Evolutionary conservation across 495 filamentous ascomycete genomes (phyloP).

Genomic region (Bombardia bombarda): DNA sequence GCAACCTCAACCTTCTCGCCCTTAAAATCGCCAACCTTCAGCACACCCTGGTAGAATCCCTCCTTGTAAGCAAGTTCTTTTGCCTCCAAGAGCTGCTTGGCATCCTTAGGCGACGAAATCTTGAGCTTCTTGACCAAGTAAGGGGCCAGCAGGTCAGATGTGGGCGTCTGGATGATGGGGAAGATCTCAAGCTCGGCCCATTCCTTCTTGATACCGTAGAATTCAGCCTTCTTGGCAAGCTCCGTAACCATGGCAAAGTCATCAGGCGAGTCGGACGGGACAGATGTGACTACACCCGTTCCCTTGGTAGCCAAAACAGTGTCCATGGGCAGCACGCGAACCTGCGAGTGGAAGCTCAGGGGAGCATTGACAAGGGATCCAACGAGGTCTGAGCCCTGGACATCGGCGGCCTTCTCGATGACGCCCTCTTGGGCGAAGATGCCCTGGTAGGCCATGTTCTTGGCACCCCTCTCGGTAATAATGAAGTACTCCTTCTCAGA

Average conservation of each 20-base stretch:
- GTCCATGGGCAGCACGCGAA: conserved; percentile 87
- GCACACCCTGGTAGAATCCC: conserved; percentile 85
- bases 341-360: conserved; percentile 68
- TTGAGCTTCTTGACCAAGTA: conserved; percentile 78
- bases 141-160: conserved; percentile 75
- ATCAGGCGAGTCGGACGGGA: conserved; percentile 90
- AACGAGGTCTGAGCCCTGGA: conserved; percentile 65
- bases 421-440: conserved; percentile 65
- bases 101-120: conserved; percentile 88
- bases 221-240: conserved; percentile 84
- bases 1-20: conserved; percentile 70
- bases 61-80: conserved; percentile 92
- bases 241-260: conserved; percentile 82
- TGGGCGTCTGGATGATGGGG: conserved; percentile 82
- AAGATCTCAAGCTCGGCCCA: conserved; percentile 80
- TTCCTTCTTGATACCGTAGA: conserved; percentile 86
- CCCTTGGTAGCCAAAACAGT: conserved; percentile 82
- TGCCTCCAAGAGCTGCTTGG: conserved; percentile 71
- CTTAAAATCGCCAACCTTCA: conserved; percentile 78
- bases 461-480: conserved; percentile 76
- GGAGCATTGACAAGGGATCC: conserved; percentile 80
- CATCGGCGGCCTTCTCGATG: conserved; percentile 53
- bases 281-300: conserved; percentile 86
- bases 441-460: conserved; percentile 89
- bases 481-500: conserved; percentile 70